phyloP scores from a whole-genome alignment of 2,329 filamentous ascomycete species.

The Alternaria arborescens region DNA sequence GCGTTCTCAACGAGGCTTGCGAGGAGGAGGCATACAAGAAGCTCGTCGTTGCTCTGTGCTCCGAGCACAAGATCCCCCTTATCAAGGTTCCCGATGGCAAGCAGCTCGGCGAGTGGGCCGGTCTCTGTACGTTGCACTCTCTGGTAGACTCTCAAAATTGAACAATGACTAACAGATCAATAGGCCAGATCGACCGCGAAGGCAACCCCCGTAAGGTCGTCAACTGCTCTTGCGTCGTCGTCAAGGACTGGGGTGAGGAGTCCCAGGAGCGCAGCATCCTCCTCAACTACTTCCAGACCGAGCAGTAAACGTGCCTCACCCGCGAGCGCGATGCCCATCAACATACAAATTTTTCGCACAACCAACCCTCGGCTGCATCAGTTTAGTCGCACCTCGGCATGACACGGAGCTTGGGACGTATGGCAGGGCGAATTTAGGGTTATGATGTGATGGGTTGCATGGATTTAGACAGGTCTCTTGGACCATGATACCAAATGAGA shows the following conservation, averaged over 20 bases:
- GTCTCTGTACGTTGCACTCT: slow-evolving; percentile 81
- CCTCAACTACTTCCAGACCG: slow-evolving; percentile 99
- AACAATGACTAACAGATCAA: slow-evolving; percentile 17
- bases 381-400: slow-evolving; percentile 23
- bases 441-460: slow-evolving; percentile 22
- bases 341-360: slow-evolving; percentile 15
- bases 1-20: slow-evolving; percentile 99
- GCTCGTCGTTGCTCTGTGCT: slow-evolving; percentile 97
- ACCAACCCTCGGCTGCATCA: slow-evolving; percentile 27
- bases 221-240: slow-evolving; percentile 99
- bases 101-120: slow-evolving; percentile 99
- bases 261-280: slow-evolving; percentile 98
- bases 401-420: slow-evolving; percentile 21
- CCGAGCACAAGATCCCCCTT: slow-evolving; percentile 99
- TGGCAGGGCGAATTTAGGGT: slow-evolving; percentile 7
- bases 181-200: slow-evolving; percentile 98
- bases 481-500: slow-evolving; percentile 18
- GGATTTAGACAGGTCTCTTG: slow-evolving; percentile 22
- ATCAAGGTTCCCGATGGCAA: slow-evolving; percentile 99
- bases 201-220: slow-evolving; percentile 99
- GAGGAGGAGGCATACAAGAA: slow-evolving; percentile 99
- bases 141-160: not conserved
- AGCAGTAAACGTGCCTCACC: slow-evolving; percentile 56
- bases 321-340: slow-evolving; percentile 13
- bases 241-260: slow-evolving; percentile 99